Conservation (phyloP, 495 filamentous ascomycete species). For the Beverwykella pulmonaria region DNA sequence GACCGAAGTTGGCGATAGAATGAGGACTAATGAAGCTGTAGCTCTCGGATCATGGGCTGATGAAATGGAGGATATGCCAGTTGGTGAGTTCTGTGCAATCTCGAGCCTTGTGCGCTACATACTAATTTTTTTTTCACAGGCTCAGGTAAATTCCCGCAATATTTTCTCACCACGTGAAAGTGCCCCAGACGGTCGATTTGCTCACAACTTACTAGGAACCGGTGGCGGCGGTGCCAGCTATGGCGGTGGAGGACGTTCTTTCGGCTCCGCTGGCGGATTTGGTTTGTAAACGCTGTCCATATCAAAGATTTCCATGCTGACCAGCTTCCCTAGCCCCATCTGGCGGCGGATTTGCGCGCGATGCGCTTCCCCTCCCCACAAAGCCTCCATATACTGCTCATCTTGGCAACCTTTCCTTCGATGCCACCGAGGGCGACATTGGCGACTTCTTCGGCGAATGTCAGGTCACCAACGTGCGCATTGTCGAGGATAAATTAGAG, state of each 20-base stretch:
- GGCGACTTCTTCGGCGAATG: conserved; percentile 83
- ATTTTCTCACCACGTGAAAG: background rate
- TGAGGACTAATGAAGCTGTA: conserved; percentile 53
- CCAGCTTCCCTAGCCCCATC: background rate
- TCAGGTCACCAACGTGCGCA: conserved; percentile 82
- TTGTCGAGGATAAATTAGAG: conserved; percentile 93
- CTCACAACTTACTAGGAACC: background rate
- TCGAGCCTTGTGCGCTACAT: conserved; percentile 15
- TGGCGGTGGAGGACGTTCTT: conserved; percentile 52
- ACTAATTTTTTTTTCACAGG: conserved; percentile 39
- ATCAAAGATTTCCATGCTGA: background rate
- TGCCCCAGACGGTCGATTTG: background rate
- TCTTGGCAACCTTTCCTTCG: conserved; percentile 94
- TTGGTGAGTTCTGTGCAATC: conserved; percentile 59
- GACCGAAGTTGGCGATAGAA: background rate
- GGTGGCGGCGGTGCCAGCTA: conserved; percentile 42
- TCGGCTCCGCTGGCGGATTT: conserved; percentile 52
- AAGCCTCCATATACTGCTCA: conserved; percentile 94
- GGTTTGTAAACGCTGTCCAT: conserved; percentile 35
- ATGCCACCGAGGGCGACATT: conserved; percentile 78
- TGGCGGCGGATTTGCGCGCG: conserved; percentile 53
- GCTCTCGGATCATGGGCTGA: conserved; percentile 96
- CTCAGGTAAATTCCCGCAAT: conserved; percentile 35
- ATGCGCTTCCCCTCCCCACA: conserved; percentile 81
- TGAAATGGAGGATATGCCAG: conserved; percentile 87